Percentiles rank a stretch among this genome's conserved stretches.
Conservation (phyloP, 2,329 filamentous ascomycete species). For the Hirsutella minnesotensis region DNA sequence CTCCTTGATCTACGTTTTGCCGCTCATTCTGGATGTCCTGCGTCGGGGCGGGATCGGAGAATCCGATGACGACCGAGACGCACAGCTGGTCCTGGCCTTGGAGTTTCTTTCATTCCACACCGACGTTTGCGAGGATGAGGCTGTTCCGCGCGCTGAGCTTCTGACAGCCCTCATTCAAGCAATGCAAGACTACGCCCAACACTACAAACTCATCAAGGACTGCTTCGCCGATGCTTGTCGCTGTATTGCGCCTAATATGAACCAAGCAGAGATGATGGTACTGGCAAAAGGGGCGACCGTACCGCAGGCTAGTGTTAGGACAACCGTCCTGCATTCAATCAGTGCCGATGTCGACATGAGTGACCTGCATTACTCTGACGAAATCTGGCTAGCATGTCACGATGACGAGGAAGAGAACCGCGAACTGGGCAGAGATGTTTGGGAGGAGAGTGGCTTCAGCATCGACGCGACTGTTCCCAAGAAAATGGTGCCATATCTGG, state of each 20-base stretch:
- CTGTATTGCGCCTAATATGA: constrained; percentile 74
- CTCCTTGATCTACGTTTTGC: constrained; percentile 77
- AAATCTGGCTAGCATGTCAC: constrained; percentile 89
- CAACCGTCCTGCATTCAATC: constrained; percentile 77
- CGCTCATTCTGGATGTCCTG: constrained; percentile 69
- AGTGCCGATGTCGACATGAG: constrained; percentile 86
- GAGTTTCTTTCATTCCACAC: constrained; percentile 88
- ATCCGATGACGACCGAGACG: constrained; percentile 67
- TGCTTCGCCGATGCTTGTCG: constrained; percentile 79
- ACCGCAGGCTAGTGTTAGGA: constrained; percentile 66
- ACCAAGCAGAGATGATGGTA: constrained; percentile 55
- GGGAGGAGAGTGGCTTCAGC: constrained; percentile 83
- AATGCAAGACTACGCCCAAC: constrained; percentile 82
- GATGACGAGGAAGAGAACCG: constrained; percentile 83
- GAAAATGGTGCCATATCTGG: constrained; percentile 65
- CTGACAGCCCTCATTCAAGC: constrained; percentile 61
- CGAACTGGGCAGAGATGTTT: constrained; percentile 75
- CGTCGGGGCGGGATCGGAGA: constrained; percentile 66
- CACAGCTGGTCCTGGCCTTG: constrained; percentile 78
- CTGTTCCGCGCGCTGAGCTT: constrained; percentile 65
- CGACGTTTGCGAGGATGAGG: constrained; percentile 60
- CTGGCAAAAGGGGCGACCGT: constrained; percentile 73
- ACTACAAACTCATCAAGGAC: constrained; percentile 92
- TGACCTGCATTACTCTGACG: constrained; percentile 72
- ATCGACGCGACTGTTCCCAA: constrained; percentile 52